Base-by-base conservation (phyloP, 2,329 filamentous ascomycete species). In the Fusarium sp. region DNA sequence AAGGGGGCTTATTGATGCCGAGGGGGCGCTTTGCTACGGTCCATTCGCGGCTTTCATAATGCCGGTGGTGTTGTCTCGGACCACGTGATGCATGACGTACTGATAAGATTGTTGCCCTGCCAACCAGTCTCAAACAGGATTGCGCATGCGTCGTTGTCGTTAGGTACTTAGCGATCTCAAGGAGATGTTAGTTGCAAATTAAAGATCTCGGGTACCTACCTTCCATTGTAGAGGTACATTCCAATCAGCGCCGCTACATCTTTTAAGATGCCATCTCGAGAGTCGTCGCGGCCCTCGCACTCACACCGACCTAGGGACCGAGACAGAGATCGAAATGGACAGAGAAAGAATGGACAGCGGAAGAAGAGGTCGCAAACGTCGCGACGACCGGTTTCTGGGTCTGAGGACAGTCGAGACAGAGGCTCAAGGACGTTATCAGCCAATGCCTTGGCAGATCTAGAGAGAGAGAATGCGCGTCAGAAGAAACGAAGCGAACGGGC, bases 401-500 rank as follows among this genome's bases (percentile, higher is more conserved):
- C 78, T 0, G 81, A 82, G 24, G 80, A 79, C 6, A 77, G 72
- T n/a, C 63, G 71, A 44, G 76, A 74, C 22, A 63, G 70, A 48
- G 67, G 64, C n/a, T 72, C 76, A 3, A 73, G 74, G 20, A 63
- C 76, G 7, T 75, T 86, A 26, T 86, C 84, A 6, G 76, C 80
- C 4, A 87, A 88, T 71, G 89, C 91, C 7, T 79, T 95, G 49
- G 90, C 90, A 14, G 88, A 89, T 74, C 79, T 95, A 46, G 86
- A 93, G 72, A 84, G 87, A 50, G 80, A 87, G 55, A 90, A 92
- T 78, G 75, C 77, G 24, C 77, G 78, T 20, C 83, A 85, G 26
- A 85, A 88, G 66, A 83, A 70, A 42, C 57, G 71, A 53, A 59
- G 59, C 22, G 71, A 72, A 44, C 59, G 62, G 18, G 66, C 59